Base-by-base conservation (phyloP, 768 basidiomycete species). In the Tulasnella sp. region DNA sequence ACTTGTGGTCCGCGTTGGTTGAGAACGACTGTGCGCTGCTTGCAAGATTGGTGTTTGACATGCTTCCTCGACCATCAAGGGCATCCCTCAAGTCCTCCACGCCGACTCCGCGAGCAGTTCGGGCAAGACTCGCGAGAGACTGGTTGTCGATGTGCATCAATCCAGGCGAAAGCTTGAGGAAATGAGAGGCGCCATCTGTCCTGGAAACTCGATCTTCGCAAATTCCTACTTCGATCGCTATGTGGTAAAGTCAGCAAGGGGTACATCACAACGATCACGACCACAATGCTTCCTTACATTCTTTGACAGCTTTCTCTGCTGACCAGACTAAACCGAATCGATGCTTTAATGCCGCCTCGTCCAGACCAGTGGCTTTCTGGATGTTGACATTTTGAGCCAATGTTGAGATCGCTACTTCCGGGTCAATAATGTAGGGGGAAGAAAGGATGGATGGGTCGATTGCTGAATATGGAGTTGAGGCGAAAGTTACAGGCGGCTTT, bases 71-170 rank as follows among this genome's bases (percentile, higher is more conserved):
- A 31, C 95, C 95, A 87, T 96, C 94, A 5, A 98, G 87, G 5
- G 96, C 96, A 83, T 96, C 96, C 77, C 96, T 89, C 44, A 98
- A 88, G 84, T 97, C 96, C 1, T 91, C 92, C 34, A 97, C 96
- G 34, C 96, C 96, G 22, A 97, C 92, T 0, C 93, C 93, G 80
- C 93, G 90, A 3, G 91, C 90, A 4, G 94, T 93, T 79, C 94
- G 90, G 28, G 93, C 90, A 80, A 97, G 86, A 84, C 94, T 96
- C 84, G 94, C 94, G 79, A 96, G 88, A 8, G 96, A 97, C 46
- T 95, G 88, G 85, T 97, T 97, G 83, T 96, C 94, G 77, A 94
- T 94, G 82, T 94, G 92, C 94, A 96, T 97, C 81, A 97, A 87
- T 22, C 93, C 92, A 46, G 94, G 94, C 7, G 94, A 93, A 46